Evolutionary conservation across 345 rosid genomes (phyloP).

Genomic region (Erysimum cheiranthoides): DNA sequence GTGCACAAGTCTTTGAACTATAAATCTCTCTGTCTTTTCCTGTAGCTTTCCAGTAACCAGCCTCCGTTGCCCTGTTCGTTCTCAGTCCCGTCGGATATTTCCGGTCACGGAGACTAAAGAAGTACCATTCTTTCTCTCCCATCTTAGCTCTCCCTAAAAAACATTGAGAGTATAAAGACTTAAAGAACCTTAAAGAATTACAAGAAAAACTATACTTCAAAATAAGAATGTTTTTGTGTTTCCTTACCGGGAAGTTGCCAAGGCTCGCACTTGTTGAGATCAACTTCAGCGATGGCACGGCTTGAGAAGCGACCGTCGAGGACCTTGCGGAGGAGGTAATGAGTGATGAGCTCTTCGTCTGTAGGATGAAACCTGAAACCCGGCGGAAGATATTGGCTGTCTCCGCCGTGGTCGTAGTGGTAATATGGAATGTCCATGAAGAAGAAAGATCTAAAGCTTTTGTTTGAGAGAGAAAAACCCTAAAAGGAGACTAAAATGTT

Average conservation of each 20-base stretch:
- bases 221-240: not conserved
- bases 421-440: conserved; percentile 60
- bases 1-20: conserved; percentile 85
- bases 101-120: conserved; percentile 87
- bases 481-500: conserved; percentile 31
- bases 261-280: conserved; percentile 97
- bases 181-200: not conserved
- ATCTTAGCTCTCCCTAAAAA: conserved; percentile 78
- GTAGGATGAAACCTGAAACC: conserved; percentile 97
- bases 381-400: conserved; percentile 71
- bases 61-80: conserved; percentile 93
- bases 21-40: conserved; percentile 91
- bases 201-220: not conserved
- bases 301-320: conserved; percentile 75
- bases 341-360: conserved; percentile 92
- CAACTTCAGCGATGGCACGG: conserved; percentile 89
- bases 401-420: conserved; percentile 52
- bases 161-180: conserved; percentile 1
- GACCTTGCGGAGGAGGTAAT: conserved; percentile 84
- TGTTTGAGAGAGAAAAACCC: conserved; percentile 26
- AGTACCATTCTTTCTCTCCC: conserved; percentile 99
- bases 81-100: conserved; percentile 94
- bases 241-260: conserved; percentile 95
- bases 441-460: conserved; percentile 16
- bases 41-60: conserved; percentile 98